phyloP scores from a whole-genome alignment of 352 stramenopile genomes.

The Phytopythium mirpurense region DNA sequence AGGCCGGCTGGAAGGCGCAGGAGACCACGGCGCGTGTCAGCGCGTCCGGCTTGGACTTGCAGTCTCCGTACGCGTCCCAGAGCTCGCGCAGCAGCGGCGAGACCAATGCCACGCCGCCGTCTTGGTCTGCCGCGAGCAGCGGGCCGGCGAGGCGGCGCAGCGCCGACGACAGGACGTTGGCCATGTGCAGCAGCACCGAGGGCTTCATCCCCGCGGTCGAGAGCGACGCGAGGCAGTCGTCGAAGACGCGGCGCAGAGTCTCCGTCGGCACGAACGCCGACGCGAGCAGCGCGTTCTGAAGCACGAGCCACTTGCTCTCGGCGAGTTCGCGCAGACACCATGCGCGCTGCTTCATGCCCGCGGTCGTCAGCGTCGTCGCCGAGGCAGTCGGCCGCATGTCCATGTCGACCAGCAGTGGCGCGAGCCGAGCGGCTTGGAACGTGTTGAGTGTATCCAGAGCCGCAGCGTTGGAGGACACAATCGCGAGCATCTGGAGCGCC shows the following conservation, averaged over 20 bases:
- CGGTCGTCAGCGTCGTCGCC: background rate
- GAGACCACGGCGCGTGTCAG: conserved; percentile 61
- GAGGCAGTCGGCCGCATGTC: conserved; percentile 14
- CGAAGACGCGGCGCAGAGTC: conserved; percentile 31
- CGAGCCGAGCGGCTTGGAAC: conserved; percentile 28
- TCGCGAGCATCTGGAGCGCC: conserved; percentile 26
- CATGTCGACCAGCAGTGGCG: conserved; percentile 30
- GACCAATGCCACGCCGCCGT: conserved; percentile 14
- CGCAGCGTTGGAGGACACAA: conserved; percentile 20
- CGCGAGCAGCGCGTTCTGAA: conserved; percentile 41
- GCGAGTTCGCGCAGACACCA: conserved; percentile 31
- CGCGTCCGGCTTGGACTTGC: conserved; percentile 59
- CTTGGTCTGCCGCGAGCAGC: conserved; percentile 11
- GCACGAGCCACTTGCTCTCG: conserved; percentile 48
- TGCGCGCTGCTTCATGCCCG: conserved; percentile 15
- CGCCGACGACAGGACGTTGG: conserved; percentile 51
- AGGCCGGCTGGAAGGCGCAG: conserved; percentile 68
- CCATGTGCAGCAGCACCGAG: conserved; percentile 54
- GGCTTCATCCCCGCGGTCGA: conserved; percentile 51
- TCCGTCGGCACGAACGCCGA: conserved; percentile 42
- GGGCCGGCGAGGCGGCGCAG: conserved; percentile 39
- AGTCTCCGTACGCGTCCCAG: conserved; percentile 67
- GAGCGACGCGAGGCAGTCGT: conserved; percentile 44
- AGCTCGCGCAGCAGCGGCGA: conserved; percentile 40
- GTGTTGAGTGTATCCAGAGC: conserved; percentile 26